Percentiles rank a stretch among this genome's conserved stretches.
Conservation (phyloP, 768 basidiomycete species). For the Pilatotrama ljubarskyi region DNA sequence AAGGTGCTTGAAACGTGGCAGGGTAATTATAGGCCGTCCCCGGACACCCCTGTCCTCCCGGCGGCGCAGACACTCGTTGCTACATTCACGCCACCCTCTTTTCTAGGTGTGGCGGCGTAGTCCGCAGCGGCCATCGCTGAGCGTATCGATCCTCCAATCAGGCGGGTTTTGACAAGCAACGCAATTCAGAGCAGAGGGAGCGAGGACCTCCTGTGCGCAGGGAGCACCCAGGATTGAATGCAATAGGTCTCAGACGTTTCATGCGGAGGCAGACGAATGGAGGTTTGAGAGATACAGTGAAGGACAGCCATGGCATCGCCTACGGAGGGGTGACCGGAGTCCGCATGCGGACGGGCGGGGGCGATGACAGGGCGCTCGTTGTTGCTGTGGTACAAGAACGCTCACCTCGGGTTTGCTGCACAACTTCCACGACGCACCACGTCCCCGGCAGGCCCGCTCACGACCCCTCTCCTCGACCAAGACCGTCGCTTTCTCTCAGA, state of each 20-base stretch:
- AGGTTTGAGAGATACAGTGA: neutral
- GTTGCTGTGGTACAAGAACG: constrained; percentile 14
- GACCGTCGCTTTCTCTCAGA: neutral
- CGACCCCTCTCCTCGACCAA: neutral
- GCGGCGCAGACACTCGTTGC: neutral
- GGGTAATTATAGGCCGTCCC: neutral
- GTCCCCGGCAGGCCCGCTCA: constrained; percentile 14
- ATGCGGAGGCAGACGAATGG: neutral
- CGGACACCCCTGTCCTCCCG: neutral
- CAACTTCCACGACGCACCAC: constrained; percentile 16
- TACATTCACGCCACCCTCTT: neutral
- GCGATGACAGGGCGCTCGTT: constrained; percentile 12
- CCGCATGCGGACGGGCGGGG: neutral
- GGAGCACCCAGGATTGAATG: too few species aligned
- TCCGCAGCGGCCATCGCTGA: neutral
- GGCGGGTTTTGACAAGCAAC: neutral
- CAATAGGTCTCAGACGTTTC: too few species aligned
- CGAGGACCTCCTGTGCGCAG: neutral
- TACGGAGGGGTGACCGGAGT: constrained; percentile 14
- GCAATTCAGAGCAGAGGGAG: neutral
- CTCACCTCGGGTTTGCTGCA: constrained; percentile 11
- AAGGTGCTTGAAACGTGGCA: neutral
- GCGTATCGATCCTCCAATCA: too few species aligned
- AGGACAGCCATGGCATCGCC: neutral
- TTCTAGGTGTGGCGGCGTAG: neutral